Evolutionary conservation across 139 green algal species (phyloP).

Genomic region (Picocystis salinarum): DNA sequence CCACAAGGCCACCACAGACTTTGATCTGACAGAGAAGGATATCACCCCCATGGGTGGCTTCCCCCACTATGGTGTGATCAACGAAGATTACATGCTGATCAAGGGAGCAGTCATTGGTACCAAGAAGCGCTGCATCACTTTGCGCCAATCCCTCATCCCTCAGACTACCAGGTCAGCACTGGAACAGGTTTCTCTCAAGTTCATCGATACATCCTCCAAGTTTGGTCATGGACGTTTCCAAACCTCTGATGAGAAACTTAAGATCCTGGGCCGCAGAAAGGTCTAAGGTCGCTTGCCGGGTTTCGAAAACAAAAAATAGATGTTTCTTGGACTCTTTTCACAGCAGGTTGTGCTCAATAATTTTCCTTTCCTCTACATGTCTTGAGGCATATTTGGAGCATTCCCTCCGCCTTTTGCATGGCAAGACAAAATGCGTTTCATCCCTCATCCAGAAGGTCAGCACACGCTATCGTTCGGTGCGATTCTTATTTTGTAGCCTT

Average conservation of each 20-base stretch:
- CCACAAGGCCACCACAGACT: conserved; percentile 76
- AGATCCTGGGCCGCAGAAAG: conserved; percentile 48
- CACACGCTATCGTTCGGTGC: no score
- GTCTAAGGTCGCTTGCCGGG: no score
- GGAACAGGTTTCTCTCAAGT: conserved; percentile 90
- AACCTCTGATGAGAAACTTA: conserved; percentile 86
- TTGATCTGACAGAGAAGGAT: conserved; percentile 88
- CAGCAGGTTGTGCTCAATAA: no score
- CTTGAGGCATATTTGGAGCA: no score
- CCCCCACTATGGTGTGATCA: conserved; percentile 89
- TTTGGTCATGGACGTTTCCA: conserved; percentile 99
- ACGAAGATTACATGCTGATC: conserved; percentile 96
- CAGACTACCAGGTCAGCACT: conserved; percentile 75
- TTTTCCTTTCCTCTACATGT: no score
- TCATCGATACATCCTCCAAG: conserved; percentile 97
- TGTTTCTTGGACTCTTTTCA: no score
- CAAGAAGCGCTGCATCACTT: conserved; percentile 91
- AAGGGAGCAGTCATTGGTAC: conserved; percentile 77
- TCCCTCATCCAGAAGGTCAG: no score
- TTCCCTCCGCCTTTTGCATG: no score
- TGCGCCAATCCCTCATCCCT: conserved; percentile 73
- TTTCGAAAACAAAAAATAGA: no score
- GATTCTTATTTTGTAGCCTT: no score
- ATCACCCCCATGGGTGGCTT: conserved; percentile 99
- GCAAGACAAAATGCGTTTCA: no score